Conservation (phyloP, 768 basidiomycete species). For the Rossbeevera mucosa region DNA sequence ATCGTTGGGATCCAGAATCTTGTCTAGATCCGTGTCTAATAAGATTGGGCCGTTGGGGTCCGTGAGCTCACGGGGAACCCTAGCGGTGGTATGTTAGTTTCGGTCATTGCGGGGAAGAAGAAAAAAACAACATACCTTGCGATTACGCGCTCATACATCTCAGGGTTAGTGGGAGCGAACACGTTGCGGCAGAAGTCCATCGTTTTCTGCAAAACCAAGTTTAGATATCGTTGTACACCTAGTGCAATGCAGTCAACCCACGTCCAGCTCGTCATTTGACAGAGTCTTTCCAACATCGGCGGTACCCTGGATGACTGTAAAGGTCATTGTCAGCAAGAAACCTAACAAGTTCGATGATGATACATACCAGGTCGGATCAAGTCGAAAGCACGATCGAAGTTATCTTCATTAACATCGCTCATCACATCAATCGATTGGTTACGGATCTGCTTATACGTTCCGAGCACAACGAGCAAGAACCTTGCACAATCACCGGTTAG, state of each 20-base stretch:
- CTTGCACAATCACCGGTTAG: not conserved
- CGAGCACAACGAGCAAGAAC: constrained; percentile 10
- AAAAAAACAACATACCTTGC: not conserved
- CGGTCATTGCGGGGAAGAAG: not conserved
- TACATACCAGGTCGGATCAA: constrained; percentile 9
- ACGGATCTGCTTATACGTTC: constrained; percentile 12
- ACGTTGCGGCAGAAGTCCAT: constrained; percentile 8
- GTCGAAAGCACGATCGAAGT: constrained; percentile 11
- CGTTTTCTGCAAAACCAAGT: constrained; percentile 2
- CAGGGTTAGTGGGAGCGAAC: constrained; percentile 6
- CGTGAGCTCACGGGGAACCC: not conserved
- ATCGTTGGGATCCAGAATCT: not conserved
- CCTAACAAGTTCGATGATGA: not conserved
- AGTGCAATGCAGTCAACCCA: not conserved
- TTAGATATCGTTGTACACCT: not conserved
- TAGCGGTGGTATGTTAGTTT: not conserved
- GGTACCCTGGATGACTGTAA: constrained; percentile 8
- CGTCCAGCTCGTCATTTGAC: constrained; percentile 9
- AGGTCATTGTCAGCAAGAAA: not conserved
- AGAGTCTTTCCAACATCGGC: constrained; percentile 4
- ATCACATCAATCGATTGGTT: constrained; percentile 6
- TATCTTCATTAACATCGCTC: constrained; percentile 11
- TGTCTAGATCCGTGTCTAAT: not conserved
- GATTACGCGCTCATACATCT: constrained; percentile 1
- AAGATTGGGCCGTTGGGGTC: constrained; percentile 1